Evolutionary conservation across 2,329 filamentous ascomycete species (phyloP).

Genomic region (Ceratocystis papillata): DNA sequence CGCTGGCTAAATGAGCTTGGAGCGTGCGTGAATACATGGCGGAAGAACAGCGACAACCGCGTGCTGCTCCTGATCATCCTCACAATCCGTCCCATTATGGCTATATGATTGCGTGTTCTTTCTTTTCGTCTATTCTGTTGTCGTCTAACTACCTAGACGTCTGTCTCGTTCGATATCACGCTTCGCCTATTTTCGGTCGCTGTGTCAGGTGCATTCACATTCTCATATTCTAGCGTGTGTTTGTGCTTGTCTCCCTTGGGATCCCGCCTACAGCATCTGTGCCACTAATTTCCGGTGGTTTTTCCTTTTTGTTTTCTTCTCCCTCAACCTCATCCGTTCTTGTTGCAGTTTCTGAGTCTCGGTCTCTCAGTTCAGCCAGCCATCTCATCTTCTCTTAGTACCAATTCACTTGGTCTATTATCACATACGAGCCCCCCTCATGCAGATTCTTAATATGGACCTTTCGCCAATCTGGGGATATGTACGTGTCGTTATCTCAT

Average conservation of each 20-base stretch:
- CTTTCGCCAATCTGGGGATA: not conserved
- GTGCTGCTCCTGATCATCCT: not conserved
- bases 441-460: not conserved
- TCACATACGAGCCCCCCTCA: not conserved
- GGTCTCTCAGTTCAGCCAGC: not conserved
- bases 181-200: not conserved
- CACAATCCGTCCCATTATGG: not conserved
- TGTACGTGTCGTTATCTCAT: not conserved
- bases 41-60: not conserved
- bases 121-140: not conserved
- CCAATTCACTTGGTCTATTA: not conserved
- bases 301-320: not conserved
- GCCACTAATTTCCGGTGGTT: not conserved
- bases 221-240: slow-evolving; percentile 1
- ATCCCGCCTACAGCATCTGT: not conserved
- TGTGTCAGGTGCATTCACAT: not conserved
- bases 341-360: not conserved
- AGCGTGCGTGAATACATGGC: not conserved
- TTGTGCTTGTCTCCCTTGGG: not conserved
- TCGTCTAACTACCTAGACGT: not conserved
- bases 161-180: not conserved
- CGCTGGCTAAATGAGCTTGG: not conserved
- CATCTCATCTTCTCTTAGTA: not conserved
- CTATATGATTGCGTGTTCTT: not conserved
- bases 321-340: not conserved